Conservation (phyloP, 2,329 filamentous ascomycete species). For the Fusarium caatingaense region DNA sequence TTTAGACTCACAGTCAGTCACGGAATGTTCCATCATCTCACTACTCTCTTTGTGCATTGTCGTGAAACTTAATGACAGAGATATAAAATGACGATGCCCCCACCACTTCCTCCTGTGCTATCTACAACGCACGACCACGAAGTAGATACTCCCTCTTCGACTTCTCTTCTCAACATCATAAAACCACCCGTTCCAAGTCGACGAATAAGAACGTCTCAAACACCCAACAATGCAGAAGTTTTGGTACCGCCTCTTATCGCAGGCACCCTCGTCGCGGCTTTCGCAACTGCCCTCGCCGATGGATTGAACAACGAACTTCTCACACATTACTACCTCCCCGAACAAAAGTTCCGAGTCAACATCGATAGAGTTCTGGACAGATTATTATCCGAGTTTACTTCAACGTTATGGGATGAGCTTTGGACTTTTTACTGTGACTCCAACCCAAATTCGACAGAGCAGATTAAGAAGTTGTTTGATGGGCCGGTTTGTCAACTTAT, state of each 20-base stretch:
- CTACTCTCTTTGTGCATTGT: not conserved
- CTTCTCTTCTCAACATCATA: constrained; percentile 41
- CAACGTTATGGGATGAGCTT: constrained; percentile 52
- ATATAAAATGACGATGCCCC: constrained; percentile 42
- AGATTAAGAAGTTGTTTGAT: constrained; percentile 51
- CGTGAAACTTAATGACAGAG: not conserved
- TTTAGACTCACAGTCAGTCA: not conserved
- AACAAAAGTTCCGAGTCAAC: constrained; percentile 50
- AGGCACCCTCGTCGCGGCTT: constrained; percentile 51
- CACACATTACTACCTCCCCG: constrained; percentile 52
- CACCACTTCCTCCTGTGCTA: constrained; percentile 41
- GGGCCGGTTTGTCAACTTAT: constrained; percentile 54
- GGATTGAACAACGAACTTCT: constrained; percentile 52
- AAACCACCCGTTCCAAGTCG: constrained; percentile 53
- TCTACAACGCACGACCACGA: constrained; percentile 39
- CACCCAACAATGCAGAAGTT: constrained; percentile 48
- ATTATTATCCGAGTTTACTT: constrained; percentile 49
- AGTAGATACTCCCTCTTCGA: constrained; percentile 11
- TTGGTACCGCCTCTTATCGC: constrained; percentile 52
- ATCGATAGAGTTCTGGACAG: constrained; percentile 53
- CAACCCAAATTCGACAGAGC: constrained; percentile 46
- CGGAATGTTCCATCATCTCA: not conserved
- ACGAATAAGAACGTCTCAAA: constrained; percentile 46
- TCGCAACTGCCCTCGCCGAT: constrained; percentile 51
- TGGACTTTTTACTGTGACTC: constrained; percentile 50